Base-by-base conservation (phyloP, 345 rosid species). In the Boechera retrofracta region DNA sequence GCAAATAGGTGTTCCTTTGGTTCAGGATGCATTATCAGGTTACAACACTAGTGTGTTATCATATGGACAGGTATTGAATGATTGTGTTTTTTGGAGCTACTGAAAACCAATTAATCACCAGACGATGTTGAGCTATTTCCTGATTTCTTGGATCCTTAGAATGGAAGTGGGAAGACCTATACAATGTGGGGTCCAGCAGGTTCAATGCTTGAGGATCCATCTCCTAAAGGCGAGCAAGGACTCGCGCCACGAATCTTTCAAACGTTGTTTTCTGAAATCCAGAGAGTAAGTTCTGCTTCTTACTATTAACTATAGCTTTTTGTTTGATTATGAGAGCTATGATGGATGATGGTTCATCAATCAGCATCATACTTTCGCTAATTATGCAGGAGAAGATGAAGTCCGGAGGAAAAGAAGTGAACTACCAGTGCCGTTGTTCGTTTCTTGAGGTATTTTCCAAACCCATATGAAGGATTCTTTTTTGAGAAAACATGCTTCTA, bases 111-210 rank as follows among this genome's bases (percentile, higher is more conserved):
- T 11, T 24, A 44, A 13, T 5, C 63, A 21, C 31, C n/a, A 5
- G 21, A 7, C 4, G 36, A 26, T 24, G 51, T 41, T 65, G 60
- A 36, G 13, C 5, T 45, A 6, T 12, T 44, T 24, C 41, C 10
- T 28, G 49, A 13, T 60, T 60, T 51, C 2, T 33, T 63, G 35
- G 45, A 38, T 51, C 16, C 53, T 59, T 33, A 95, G 99, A 91
- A 91, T 33, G 99, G 96, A 85, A 92, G 99, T 60, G 98, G 99
- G 48, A 95, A 95, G 84, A 89, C 99, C 16, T 91, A 91, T 79
- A 95, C 99, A 0, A 84, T 92, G 90, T 95, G 98, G 97, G 98
- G 99, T 67, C 97, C 97, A 0, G 97, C 96, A 52, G 87, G 99
- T 66, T 91, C 99, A 31, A 92, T 95, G 92, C 84, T 95, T 18